Percentiles rank a stretch among this genome's conserved stretches.
Evolutionary conservation across 2,329 filamentous ascomycete species (phyloP).

Genomic region (Spiromastix sp.): DNA sequence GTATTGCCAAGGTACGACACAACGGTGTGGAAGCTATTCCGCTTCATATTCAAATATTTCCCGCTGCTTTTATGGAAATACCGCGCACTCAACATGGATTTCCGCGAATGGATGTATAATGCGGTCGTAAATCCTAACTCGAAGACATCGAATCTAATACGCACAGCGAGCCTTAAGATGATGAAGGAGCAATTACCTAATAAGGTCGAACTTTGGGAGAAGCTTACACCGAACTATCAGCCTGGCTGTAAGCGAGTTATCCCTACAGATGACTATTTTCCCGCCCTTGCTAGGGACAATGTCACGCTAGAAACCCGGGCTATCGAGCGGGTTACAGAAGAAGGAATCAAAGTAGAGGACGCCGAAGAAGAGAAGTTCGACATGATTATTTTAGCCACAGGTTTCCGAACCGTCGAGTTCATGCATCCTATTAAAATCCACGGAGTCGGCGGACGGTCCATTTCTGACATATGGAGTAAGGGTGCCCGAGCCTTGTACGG

Average conservation of each 20-base stretch:
- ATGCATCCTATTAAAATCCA: slow-evolving; percentile 46
- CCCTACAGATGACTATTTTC: slow-evolving; percentile 47
- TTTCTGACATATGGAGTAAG: slow-evolving; percentile 43
- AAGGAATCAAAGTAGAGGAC: slow-evolving; percentile 38
- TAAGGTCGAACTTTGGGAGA: slow-evolving; percentile 41
- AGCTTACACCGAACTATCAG: slow-evolving; percentile 44
- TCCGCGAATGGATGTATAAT: slow-evolving; percentile 40
- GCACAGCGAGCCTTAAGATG: slow-evolving; percentile 23
- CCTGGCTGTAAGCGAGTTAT: slow-evolving; percentile 47
- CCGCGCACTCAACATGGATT: slow-evolving; percentile 44
- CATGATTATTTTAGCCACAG: slow-evolving; percentile 48
- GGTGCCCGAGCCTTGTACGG: slow-evolving; percentile 44
- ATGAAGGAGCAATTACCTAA: slow-evolving; percentile 40
- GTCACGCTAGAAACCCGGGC: slow-evolving; percentile 41
- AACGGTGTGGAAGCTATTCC: slow-evolving; percentile 33
- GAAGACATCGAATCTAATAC: slow-evolving; percentile 31
- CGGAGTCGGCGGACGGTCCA: slow-evolving; percentile 32
- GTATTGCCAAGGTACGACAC: slow-evolving; percentile 44
- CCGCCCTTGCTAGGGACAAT: slow-evolving; percentile 37
- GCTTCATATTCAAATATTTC: slow-evolving; percentile 38
- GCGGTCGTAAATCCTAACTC: slow-evolving; percentile 33
- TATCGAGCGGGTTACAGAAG: slow-evolving; percentile 38
- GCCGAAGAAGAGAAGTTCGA: slow-evolving; percentile 39
- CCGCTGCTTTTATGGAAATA: slow-evolving; percentile 42
- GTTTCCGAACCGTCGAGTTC: slow-evolving; percentile 50